phyloP scores from a whole-genome alignment of 768 basidiomycete genomes.

The Leccinellum albellum region DNA sequence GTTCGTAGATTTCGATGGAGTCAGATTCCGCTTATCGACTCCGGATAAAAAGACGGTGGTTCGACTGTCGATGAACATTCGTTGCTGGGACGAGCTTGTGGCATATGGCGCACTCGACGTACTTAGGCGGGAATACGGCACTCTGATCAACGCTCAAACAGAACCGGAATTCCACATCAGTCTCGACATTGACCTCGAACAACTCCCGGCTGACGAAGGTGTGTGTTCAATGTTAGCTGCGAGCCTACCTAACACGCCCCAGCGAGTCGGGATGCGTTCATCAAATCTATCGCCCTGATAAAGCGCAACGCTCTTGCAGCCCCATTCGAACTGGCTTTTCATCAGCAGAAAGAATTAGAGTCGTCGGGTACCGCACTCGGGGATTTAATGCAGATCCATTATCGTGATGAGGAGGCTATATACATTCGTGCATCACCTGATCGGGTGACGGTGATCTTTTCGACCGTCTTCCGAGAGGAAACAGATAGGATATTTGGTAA shows the following conservation, averaged over 20 bases:
- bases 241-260: conserved; percentile 12
- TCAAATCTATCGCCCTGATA: conserved; percentile 77
- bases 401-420: conserved; percentile 96
- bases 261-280: conserved; percentile 79
- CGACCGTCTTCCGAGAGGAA: conserved; percentile 94
- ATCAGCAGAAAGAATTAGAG: conserved; percentile 79
- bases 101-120: conserved; percentile 81
- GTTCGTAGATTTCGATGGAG: conserved; percentile 97
- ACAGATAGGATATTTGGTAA: conserved; percentile 96
- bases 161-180: conserved; percentile 91
- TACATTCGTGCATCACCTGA: conserved; percentile 91
- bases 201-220: conserved; percentile 81
- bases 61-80: conserved; percentile 92
- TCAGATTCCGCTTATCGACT: conserved; percentile 90
- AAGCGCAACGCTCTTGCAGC: conserved; percentile 94
- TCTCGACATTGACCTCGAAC: conserved; percentile 82
- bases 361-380: conserved; percentile 61
- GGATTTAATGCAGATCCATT: conserved; percentile 89
- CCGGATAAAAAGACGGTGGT: conserved; percentile 79
- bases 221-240: conserved; percentile 17
- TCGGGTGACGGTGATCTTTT: conserved; percentile 97
- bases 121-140: conserved; percentile 78
- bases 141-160: conserved; percentile 57
- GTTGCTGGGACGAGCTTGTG: conserved; percentile 94
- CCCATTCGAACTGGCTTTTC: conserved; percentile 88